Percentiles rank a stretch among this genome's conserved stretches.
These are phyloP conservation scores for Escovopsis weberi DNA, from an alignment of 2,329 filamentous ascomycete genomes.

Conservation along the genomic window DNA sequence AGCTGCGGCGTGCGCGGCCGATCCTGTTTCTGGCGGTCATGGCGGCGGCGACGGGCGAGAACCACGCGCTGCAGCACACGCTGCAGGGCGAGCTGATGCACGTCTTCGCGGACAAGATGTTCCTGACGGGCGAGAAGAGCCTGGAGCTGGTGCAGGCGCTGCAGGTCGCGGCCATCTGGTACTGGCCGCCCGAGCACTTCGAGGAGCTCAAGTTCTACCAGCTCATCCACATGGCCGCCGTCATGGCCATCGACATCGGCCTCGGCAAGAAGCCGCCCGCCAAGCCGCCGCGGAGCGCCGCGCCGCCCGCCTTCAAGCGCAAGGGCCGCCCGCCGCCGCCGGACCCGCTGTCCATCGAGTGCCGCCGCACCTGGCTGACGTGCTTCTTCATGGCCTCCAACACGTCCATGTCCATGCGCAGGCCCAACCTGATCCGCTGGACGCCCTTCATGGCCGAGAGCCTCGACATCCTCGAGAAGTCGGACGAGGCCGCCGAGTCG, in stretches of 20 bases:
- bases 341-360: constrained; percentile 40
- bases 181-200: constrained; percentile 67
- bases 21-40: constrained; percentile 58
- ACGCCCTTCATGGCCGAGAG: constrained; percentile 46
- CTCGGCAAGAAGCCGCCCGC: constrained; percentile 35
- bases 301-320: too few species aligned
- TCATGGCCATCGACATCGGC: constrained; percentile 75
- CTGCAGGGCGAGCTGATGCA: constrained; percentile 58
- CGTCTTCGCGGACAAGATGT: constrained; percentile 57
- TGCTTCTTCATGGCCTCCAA: constrained; percentile 46
- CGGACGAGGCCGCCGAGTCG: constrained; percentile 38
- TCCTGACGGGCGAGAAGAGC: constrained; percentile 65
- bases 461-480: constrained; percentile 38
- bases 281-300: constrained; percentile 10
- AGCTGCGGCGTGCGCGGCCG: constrained; percentile 45
- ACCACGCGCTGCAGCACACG: constrained; percentile 39
- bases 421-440: constrained; percentile 46
- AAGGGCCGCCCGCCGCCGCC: constrained; percentile 17
- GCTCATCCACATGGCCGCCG: constrained; percentile 63
- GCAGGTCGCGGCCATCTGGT: constrained; percentile 66
- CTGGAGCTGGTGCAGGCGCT: constrained; percentile 72
- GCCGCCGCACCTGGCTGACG: constrained; percentile 42
- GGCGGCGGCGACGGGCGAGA: constrained; percentile 47
- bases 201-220: constrained; percentile 87
- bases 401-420: constrained; percentile 45